These are phyloP conservation scores for Sanghuangporus baumii DNA, from an alignment of 1,284 basidiomycete genomes.

Conservation along the genomic window DNA sequence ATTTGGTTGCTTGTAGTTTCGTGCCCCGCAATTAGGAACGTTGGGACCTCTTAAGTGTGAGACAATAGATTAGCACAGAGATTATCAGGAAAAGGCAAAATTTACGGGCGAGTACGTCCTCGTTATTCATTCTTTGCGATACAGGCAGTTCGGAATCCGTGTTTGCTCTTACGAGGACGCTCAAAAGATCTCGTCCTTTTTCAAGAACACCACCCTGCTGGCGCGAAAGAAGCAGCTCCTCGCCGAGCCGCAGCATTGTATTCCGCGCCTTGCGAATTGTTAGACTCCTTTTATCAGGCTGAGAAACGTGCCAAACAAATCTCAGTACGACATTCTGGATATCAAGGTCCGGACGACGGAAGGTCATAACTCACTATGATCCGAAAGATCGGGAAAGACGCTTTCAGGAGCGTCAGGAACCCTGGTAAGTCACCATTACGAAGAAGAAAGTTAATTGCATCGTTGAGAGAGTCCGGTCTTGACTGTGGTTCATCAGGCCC, in stretches of 20 bases:
- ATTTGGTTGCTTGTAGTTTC: conserved; percentile 33
- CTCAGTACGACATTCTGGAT: neutral
- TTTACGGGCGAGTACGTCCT: conserved; percentile 49
- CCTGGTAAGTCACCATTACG: conserved; percentile 6
- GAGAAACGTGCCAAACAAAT: neutral
- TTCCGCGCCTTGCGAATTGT: conserved; percentile 22
- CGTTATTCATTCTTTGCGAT: conserved; percentile 43
- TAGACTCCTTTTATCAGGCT: conserved; percentile 28
- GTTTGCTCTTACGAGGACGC: conserved; percentile 40
- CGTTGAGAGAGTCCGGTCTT: conserved; percentile 26
- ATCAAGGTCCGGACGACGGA: neutral
- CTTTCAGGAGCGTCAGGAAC: conserved; percentile 11
- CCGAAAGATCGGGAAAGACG: conserved; percentile 19
- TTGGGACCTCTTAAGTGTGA: conserved; percentile 34
- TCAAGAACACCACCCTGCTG: conserved; percentile 29
- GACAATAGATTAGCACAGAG: neutral
- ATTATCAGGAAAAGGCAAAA: conserved; percentile 18
- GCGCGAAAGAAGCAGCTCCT: conserved; percentile 35
- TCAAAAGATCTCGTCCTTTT: conserved; percentile 28
- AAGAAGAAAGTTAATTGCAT: conserved; percentile 28
- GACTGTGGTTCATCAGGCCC: conserved; percentile 15
- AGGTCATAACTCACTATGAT: conserved; percentile 22
- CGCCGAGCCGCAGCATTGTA: conserved; percentile 32
- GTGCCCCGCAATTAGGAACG: conserved; percentile 35
- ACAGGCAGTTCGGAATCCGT: conserved; percentile 38